Evolutionary conservation across 208 protist species (phyloP), one percentile per base, ranked within the genome.

Genomic region (Naegleria lovaniensis): DNA sequence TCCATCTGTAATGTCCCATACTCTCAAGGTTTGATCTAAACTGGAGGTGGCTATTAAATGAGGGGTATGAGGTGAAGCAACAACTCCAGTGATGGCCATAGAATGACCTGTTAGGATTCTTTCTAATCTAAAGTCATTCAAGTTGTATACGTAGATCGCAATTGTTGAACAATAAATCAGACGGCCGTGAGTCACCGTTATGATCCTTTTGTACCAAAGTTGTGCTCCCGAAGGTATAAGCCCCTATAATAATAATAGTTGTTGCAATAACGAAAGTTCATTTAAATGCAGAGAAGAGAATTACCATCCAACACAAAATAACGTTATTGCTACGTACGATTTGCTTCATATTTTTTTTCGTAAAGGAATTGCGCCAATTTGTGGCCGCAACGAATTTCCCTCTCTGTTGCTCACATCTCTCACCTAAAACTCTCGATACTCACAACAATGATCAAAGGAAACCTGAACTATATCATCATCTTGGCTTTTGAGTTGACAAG

Each of bases 81-180:
- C 25, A 6, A 88, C 40, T 59, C 25, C 39, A 39, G 85, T 88
- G 15, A 88, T 88, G 15, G 85, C 43, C 22, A 39, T 15, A 38
- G 6, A 15, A 88, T 88, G 85, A 58, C 85, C 85, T 59, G 85
- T 88, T 0, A 88, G 41, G 22, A 88, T 88, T 58, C 85, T 88
- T 38, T 88, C 41, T 25, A 88, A 51, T 36, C n/a, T 19, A 25
- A 43, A 88, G 22, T 88, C 85, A 40, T 36, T 88, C 9, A 88
- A 22, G 25, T 58, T 39, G 22, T 58, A 88, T 22, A 88, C 41
- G 38, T 88, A 88, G 22, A 88, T 29, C 5, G 85, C 39, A 33
- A 88, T 58, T 6, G 85, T 88, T 22, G 85, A 88, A 58, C 85
- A 88, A 88, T 58, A 88, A 38, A 88, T 48, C 3, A 88, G n/a